Conservation (phyloP, 495 filamentous ascomycete species). For the Penicillium alfredii region DNA sequence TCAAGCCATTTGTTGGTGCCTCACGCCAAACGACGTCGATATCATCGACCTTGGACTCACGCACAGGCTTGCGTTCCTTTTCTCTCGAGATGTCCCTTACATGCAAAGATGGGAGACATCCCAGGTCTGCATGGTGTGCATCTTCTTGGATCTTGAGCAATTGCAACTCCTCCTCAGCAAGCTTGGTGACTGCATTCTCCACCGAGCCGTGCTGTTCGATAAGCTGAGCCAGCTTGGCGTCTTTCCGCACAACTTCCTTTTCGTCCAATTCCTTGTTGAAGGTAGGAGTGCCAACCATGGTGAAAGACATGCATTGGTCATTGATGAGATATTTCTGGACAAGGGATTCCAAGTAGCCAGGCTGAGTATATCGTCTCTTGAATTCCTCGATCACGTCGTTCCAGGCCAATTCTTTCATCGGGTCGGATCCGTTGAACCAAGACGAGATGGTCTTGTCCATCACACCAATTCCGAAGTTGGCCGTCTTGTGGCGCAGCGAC, state of each 20-base stretch:
- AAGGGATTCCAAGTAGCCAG: constrained; percentile 74
- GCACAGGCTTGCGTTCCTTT: constrained; percentile 63
- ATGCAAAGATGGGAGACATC: constrained; percentile 79
- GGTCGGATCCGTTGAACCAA: constrained; percentile 94
- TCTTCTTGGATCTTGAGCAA: constrained; percentile 76
- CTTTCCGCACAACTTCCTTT: constrained; percentile 70
- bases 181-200: constrained; percentile 58
- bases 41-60: constrained; percentile 59
- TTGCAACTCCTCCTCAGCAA: constrained; percentile 72
- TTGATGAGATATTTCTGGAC: constrained; percentile 88
- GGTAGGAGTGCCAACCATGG: constrained; percentile 77
- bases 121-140: constrained; percentile 73
- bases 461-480: constrained; percentile 85
- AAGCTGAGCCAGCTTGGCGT: constrained; percentile 61
- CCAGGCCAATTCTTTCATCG: constrained; percentile 85
- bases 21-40: constrained; percentile 83
- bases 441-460: constrained; percentile 80
- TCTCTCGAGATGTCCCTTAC: constrained; percentile 80
- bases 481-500: constrained; percentile 85
- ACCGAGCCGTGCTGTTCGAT: constrained; percentile 63
- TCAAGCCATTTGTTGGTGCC: constrained; percentile 89
- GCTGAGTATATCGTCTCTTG: constrained; percentile 61
- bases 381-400: constrained; percentile 80
- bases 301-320: constrained; percentile 82
- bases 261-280: constrained; percentile 66